Evolutionary conservation across 768 basidiomycete genomes (phyloP), one percentile per base, ranked within the genome.

Genomic region (Tylopilus balloui): DNA sequence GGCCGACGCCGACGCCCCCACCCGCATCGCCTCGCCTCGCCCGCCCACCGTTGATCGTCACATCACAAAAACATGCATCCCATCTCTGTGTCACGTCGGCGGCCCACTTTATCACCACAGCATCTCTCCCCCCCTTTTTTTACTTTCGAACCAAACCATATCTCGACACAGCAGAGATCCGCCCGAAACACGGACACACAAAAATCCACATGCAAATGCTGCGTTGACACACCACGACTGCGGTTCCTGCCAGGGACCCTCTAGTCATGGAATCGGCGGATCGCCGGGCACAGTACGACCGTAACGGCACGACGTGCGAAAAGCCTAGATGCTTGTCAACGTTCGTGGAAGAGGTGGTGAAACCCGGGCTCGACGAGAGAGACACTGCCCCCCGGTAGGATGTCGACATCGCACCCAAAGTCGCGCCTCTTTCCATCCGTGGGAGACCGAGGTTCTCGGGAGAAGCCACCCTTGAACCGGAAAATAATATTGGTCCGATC

Each of bases 21-120:
- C 24, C n/a, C n/a, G n/a, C n/a, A n/a, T n/a, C n/a, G 42, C 38
- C 57, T 53, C 45, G 45, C 55, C 50, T 36, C 46, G 34, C 48
- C n/a, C n/a, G n/a, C n/a, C n/a, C n/a, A n/a, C n/a, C n/a, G n/a
- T n/a, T 45, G 51, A 54, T 53, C 46, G 31, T 53, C 45, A 8
- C 17, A 28, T 36, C 34, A 45, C 15, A 34, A 34, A 34, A 17
- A n/a, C n/a, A n/a, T n/a, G 3, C 35, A 13, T 27, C 19, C 7
- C 8, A 17, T 31, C 19, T 21, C 0, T 10, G 3, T 5, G 15
- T 23, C 37, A 19, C 23, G n/a, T n/a, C n/a, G n/a, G n/a, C 20
- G 23, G 17, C 32, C 39, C 13, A 17, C 39, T 25, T 6, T 52
- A 46, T 57, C 48, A 17, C 55, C 49, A n/a, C n/a, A n/a, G n/a